Evolutionary conservation across 1,284 basidiomycete genomes (phyloP), one percentile per base, ranked within the genome.

Genomic region (Volvariella volvacea): DNA sequence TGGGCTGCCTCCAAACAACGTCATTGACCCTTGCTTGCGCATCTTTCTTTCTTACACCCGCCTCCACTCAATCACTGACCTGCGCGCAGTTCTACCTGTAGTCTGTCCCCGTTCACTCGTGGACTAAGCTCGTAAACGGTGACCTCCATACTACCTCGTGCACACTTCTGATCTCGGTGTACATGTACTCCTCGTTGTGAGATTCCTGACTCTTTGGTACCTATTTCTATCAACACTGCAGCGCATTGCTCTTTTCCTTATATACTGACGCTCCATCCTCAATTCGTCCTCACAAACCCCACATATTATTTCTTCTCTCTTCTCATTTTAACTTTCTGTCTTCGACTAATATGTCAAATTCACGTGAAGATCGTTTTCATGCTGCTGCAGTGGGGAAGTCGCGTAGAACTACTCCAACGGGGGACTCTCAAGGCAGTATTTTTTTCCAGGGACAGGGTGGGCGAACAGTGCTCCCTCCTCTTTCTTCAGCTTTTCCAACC

Each of bases 391-490:
- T 70, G 64, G 70, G 65, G 58, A 79, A 76, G 68, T 63, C 73
- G 59, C 72, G 76, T 67, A 75, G 71, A 72, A 74, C 71, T 63
- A 72, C 80, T 62, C 70, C 76, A 20, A 20, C 34, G 55, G 73
- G 69, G 61, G 79, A 80, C 63, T 59, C 72, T 61, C 74, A 77
- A 65, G 64, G 57, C 60, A 67, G 68, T 64, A 76, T 69, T 71
- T 83, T 78, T 74, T 85, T 79, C 64, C 72, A 71, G 70, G 80
- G 76, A 74, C 34, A 36, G 80, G 84, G 84, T 87, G 83, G 82
- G 83, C 81, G 82, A 77, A 79, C 80, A 72, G 76, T 82, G 71
- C 80, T 88, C 64, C 85, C 85, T 79, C 81, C 85, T 77, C 73
- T 88, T 76, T 76, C 79, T 74, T 74, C 80, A 68, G 77, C 78